phyloP scores from a whole-genome alignment of 2,329 filamentous ascomycete species.

The Colletotrichum destructivum region DNA sequence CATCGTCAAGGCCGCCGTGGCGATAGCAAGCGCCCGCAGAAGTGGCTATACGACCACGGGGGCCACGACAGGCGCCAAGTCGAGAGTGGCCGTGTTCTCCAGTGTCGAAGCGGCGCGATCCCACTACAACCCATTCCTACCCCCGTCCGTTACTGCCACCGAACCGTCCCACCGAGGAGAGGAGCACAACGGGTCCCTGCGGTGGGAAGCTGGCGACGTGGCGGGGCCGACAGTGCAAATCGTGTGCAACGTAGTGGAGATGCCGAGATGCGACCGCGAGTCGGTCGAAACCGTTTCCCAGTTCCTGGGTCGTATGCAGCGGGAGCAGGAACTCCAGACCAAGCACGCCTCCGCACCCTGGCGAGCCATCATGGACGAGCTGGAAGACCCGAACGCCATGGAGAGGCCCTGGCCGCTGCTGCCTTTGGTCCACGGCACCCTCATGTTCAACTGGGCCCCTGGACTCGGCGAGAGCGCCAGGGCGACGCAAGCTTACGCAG shows the following conservation, averaged over 20 bases:
- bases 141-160: not conserved
- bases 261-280: not conserved
- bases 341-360: conserved; percentile 12
- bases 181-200: not conserved
- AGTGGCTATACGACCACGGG: no score
- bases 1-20: not conserved
- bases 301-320: conserved; percentile 8
- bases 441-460: conserved; percentile 23
- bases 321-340: conserved; percentile 15
- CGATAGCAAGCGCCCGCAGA: not conserved
- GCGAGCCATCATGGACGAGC: conserved; percentile 11
- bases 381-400: not conserved
- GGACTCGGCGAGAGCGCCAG: conserved; percentile 7
- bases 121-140: not conserved
- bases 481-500: not conserved
- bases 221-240: conserved; percentile 16
- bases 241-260: conserved; percentile 19
- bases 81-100: not conserved
- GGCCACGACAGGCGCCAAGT: not conserved
- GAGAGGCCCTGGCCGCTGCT: conserved; percentile 10
- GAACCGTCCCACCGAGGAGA: not conserved
- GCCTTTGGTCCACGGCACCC: conserved; percentile 10
- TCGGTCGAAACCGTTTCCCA: not conserved
- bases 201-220: conserved; percentile 17
- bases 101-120: not conserved